Base-by-base conservation (phyloP, 768 basidiomycete species). In the Neoboletus brunneissimus region DNA sequence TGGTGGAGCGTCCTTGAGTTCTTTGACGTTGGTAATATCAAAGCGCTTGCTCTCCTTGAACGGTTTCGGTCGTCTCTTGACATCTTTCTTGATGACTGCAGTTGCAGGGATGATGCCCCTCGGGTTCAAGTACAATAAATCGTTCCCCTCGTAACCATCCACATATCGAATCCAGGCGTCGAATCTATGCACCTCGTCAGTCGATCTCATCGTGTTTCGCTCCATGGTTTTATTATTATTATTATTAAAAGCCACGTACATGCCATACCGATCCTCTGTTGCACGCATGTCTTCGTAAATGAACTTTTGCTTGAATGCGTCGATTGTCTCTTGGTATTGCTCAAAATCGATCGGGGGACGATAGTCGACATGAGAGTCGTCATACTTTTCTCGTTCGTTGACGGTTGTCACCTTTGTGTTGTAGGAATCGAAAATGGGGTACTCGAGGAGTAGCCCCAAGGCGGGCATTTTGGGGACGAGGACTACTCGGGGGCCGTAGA, bases 391-490 rank as follows among this genome's bases (percentile, higher is more conserved):
- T 20, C 57, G 64, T 51, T 80, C 78, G 55, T 67, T 72, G 48
- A 76, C 73, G 20, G 60, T 67, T 4, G 62, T 70, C 60, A 89
- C 78, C 55, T 79, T 80, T 48, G 74, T 73, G 69, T 91, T 91
- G 73, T 93, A 95, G 7, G 82, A 83, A 48, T 86, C 82, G 62
- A 91, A 93, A 53, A 92, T 80, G 3, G 91, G 91, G 61, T 90
- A 80, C 73, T 98, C 94, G 25, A 99, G 83, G 23, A 99, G 77
- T 5, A 99, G 81, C 13, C 97, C 97, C 18, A 99, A 80, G 2
- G 94, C 88, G 13, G 97, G 97, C 77, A 98, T 96, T 75, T 96
- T 98, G 18, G 97, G 97, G 22, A 98, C 81, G 67, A 91, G 84
- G 35, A 95, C 89, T 40, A 76, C 75, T 16, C 83, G 81, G 4